Evolutionary conservation across 2,329 filamentous ascomycete species (phyloP), one percentile per base, ranked within the genome.

Genomic region (Clarireedia monteithiana): DNA sequence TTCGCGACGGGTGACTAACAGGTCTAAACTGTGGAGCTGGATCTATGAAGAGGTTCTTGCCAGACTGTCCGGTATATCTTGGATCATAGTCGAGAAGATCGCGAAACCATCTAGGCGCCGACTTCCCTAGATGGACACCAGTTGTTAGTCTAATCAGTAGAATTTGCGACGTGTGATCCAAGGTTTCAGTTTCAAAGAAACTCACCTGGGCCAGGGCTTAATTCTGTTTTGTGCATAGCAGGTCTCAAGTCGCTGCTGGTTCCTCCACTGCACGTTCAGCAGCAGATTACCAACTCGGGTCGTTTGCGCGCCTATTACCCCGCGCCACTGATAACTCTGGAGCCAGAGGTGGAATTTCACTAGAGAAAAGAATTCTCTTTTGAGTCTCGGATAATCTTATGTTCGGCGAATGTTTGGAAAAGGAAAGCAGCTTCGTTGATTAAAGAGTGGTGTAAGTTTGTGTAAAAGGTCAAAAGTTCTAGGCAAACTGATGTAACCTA

Each of bases 31-130:
- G 74, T 6, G 79, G 80, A 46, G 83, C 79, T 24, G 78, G 70
- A 58, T 82, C 76, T 44, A 78, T 77, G 48, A 88, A 76, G 50
- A 85, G 69, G 40, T 70, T 67, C 60, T 74, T 75, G 55, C 74
- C 75, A 34, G 62, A 61, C 36, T 55, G 60, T 24, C 56, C 42
- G 39, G 27, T 51, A 24, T 73, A 70, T 64, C 65, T 64, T 27
- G 70, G 68, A 61, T 75, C 72, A 59, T 77, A 75, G 57, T 72
- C 68, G 30, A 72, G 62, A 40, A 77, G 62, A 66, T 78, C 76
- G 49, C 71, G 64, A 52, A 75, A 67, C 57, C 78, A 67, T 56
- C 76, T 72, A 34, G 78, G 78, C 54, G 75, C 72, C 60, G 74
- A 75, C 67, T 79, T 80, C 63, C 77, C 77, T 79, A 59, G 15